Evolutionary conservation across 805 yeast genomes (phyloP), one percentile per base, ranked within the genome.

Genomic region (Saccharomyces mikatae): DNA sequence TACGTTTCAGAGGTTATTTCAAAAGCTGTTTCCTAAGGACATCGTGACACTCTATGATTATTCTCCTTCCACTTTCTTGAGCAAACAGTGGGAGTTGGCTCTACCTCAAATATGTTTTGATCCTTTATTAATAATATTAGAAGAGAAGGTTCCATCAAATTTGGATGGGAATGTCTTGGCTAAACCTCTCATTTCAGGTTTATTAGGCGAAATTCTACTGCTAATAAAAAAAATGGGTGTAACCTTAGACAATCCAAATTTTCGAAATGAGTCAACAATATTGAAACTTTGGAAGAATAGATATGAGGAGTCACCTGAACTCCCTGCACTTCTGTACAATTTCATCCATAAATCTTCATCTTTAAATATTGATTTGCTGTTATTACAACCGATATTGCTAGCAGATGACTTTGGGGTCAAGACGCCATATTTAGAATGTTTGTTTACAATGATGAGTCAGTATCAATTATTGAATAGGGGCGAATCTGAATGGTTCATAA

Each of bases 401-500:
- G 96, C 94, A 14, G 96, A 89, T 71, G 96, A 89, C 66, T 80
- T 80, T 65, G 84, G 86, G 50, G 83, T 89, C 51, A 84, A 86
- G 64, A 88, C 96, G 0, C 97, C 97, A 2, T 90, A 90, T 67
- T 74, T 91, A 66, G 97, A 91, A 71, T 88, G 87, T 60, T 73
- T 89, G 54, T 91, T 89, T 66, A 87, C 96, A 2, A 79, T 82
- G 53, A 74, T 86, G 74, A 81, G 86, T 58, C 90, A 86, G 65
- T 77, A 74, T 52, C 76, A 73, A 51, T 76, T 74, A 54, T 71
- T 79, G 54, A 83, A 82, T 58, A 56, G 59, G 3, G 73, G 74
- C n/a, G 60, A 68, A 10, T 64, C 75, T 2, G 60, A 62, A 30
- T 62, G 64, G 64, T 70, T 69, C 48, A 55, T 58, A 3, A 63